Percentiles rank a stretch among this genome's conserved stretches.
Evolutionary conservation across 2,329 filamentous ascomycete genomes (phyloP).

Genomic region (Botrytis deweyae): DNA sequence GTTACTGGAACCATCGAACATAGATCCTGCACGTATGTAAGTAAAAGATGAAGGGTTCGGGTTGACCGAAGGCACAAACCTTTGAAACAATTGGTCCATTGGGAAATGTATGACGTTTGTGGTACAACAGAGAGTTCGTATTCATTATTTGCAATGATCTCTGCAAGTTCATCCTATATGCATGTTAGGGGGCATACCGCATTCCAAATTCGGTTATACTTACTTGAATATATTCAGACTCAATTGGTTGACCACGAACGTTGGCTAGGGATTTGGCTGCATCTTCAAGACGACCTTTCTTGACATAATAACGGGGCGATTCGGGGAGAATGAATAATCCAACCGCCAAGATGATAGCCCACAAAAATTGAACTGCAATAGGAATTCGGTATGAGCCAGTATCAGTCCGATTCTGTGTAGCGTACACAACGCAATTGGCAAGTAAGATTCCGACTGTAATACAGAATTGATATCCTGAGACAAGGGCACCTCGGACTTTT

Average conservation of each 20-base stretch:
- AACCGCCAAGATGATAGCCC: constrained; percentile 70
- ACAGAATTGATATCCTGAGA: constrained; percentile 80
- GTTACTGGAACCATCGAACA: constrained; percentile 44
- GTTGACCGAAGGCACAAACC: constrained; percentile 61
- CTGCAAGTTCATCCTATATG: constrained; percentile 62
- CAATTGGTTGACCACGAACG: constrained; percentile 70
- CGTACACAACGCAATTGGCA: constrained; percentile 73
- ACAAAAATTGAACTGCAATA: constrained; percentile 76
- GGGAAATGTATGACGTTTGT: constrained; percentile 60
- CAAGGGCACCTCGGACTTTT: constrained; percentile 75
- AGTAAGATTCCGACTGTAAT: constrained; percentile 77
- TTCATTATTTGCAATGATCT: constrained; percentile 87
- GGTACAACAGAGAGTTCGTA: constrained; percentile 74
- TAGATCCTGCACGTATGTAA: constrained; percentile 45
- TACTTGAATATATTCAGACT: constrained; percentile 70
- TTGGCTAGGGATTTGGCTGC: constrained; percentile 62
- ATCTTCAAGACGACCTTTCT: constrained; percentile 66
- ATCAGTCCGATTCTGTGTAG: constrained; percentile 59
- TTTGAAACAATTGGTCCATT: constrained; percentile 68
- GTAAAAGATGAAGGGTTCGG: constrained; percentile 73
- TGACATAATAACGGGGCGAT: constrained; percentile 83
- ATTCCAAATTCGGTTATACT: not conserved
- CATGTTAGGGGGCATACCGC: not conserved
- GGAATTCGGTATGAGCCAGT: constrained; percentile 76
- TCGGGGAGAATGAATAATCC: constrained; percentile 79